Base-by-base conservation (phyloP, 257 asterid genomes). In the Petrea volubilis region DNA sequence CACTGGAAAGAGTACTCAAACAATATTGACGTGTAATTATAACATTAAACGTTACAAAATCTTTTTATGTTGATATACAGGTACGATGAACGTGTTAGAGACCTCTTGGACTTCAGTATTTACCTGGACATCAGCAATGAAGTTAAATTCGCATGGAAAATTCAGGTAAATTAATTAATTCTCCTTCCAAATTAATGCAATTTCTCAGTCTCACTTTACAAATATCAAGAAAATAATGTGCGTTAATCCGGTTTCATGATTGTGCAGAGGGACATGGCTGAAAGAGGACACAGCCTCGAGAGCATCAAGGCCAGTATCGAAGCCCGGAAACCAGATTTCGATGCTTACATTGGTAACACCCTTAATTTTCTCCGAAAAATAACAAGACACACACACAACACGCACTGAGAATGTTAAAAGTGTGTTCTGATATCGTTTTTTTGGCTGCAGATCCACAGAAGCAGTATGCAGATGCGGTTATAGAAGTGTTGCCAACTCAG, bases 251-350 rank as follows among this genome's bases (percentile, higher is more conserved):
- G 23, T 47, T 44, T 14, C 41, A 18, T 63, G 80, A 62, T 64
- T 51, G 65, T 81, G 83, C 84, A 94, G 99, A 86, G 99, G 75
- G 99, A 95, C 82, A 95, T 95, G 99, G 99, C 99, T 66, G 99
- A 95, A 78, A 86, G 99, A 88, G 99, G 99, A 10, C 99, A 95
- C 92, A 95, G 98, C 53, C 93, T 95, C 20, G 99, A 95, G 73
- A 95, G 99, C 82, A 95, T 92, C 79, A 90, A 95, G 74, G 99
- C 99, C 36, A 95, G 99, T 67, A 95, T 91, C 65, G 96, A 95
- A 84, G 96, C 99, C 66, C 74, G 98, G 31, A 95, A 95, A 61
- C 98, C 99, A 5, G 98, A 91, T 71, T 95, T 95, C 62, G 98
- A 95, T 62, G 99, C 99, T 31, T 94, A 78, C 79, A 94, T 94